phyloP scores from a whole-genome alignment of 2,329 filamentous ascomycete species.

The Pleomassaria siparia region DNA sequence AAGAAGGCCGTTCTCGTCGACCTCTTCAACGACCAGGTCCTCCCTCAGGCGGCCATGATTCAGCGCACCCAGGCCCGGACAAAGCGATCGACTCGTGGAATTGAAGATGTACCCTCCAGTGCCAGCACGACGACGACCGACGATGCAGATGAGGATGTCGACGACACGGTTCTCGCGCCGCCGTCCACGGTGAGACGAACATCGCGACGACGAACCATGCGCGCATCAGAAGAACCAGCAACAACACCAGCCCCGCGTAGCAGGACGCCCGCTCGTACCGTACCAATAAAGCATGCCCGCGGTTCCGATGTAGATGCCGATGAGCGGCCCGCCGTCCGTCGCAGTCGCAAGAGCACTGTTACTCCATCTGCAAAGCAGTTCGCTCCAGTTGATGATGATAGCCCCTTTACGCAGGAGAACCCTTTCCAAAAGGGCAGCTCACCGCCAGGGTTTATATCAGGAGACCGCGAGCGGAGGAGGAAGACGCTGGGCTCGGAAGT shows the following conservation, averaged over 20 bases:
- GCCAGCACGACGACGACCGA: slow-evolving; percentile 62
- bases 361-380: slow-evolving; percentile 48
- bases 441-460: slow-evolving; percentile 49
- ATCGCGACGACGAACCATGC: slow-evolving; percentile 40
- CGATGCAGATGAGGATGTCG: slow-evolving; percentile 52
- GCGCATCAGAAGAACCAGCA: slow-evolving; percentile 38
- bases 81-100: slow-evolving; percentile 84
- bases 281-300: slow-evolving; percentile 49
- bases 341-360: slow-evolving; percentile 41
- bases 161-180: slow-evolving; percentile 44
- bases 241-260: slow-evolving; percentile 19
- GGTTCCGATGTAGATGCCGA: slow-evolving; percentile 39
- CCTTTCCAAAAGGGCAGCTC: slow-evolving; percentile 89
- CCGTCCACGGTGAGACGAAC: slow-evolving; percentile 38
- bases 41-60: slow-evolving; percentile 76
- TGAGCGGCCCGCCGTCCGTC: slow-evolving; percentile 36
- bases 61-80: slow-evolving; percentile 74
- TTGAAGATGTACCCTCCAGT: slow-evolving; percentile 66
- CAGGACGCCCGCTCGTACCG: slow-evolving; percentile 40
- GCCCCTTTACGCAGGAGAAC: slow-evolving; percentile 84
- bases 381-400: slow-evolving; percentile 57
- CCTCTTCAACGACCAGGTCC: slow-evolving; percentile 76
- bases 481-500: slow-evolving; percentile 51
- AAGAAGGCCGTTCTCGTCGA: slow-evolving; percentile 89
- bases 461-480: slow-evolving; percentile 51